phyloP scores from a whole-genome alignment of 805 yeast species.

The Wickerhamomyces sydowiorum region DNA sequence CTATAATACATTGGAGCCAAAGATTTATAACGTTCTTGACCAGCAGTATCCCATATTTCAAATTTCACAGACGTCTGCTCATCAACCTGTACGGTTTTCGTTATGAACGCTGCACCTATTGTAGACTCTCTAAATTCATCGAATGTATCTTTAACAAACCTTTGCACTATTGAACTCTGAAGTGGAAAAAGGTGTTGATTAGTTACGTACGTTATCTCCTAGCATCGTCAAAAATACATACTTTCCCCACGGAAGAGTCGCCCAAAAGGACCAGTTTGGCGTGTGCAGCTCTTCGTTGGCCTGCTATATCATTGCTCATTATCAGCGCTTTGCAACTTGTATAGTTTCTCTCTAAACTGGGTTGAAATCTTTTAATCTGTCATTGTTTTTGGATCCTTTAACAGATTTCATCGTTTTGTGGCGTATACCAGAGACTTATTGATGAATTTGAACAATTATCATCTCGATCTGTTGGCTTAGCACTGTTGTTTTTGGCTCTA shows the following conservation, averaged over 20 bases:
- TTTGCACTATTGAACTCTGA: slow-evolving; percentile 70
- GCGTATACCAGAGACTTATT: too few species aligned
- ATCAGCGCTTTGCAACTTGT: too few species aligned
- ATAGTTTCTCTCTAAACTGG: too few species aligned
- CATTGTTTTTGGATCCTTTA: too few species aligned
- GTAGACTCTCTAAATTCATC: slow-evolving; percentile 83
- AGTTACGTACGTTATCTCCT: too few species aligned
- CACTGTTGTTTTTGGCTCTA: too few species aligned
- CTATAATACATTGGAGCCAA: slow-evolving; percentile 81
- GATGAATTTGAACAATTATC: too few species aligned
- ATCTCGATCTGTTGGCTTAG: too few species aligned
- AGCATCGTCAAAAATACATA: too few species aligned
- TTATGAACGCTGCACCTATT: slow-evolving; percentile 97
- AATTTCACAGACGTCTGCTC: slow-evolving; percentile 37
- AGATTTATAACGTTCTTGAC: slow-evolving; percentile 83
- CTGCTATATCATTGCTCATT: neutral
- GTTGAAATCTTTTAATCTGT: too few species aligned
- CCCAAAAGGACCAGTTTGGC: slow-evolving; percentile 67
- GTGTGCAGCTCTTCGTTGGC: slow-evolving; percentile 24
- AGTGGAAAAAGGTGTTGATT: too few species aligned
- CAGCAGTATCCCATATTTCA: slow-evolving; percentile 84
- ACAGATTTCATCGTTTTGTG: too few species aligned
- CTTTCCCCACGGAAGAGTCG: slow-evolving; percentile 81
- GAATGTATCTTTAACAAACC: slow-evolving; percentile 71
- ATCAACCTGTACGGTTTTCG: slow-evolving; percentile 60